Base-by-base conservation (phyloP, 2,329 filamentous ascomycete species). In the Fusarium setosum region DNA sequence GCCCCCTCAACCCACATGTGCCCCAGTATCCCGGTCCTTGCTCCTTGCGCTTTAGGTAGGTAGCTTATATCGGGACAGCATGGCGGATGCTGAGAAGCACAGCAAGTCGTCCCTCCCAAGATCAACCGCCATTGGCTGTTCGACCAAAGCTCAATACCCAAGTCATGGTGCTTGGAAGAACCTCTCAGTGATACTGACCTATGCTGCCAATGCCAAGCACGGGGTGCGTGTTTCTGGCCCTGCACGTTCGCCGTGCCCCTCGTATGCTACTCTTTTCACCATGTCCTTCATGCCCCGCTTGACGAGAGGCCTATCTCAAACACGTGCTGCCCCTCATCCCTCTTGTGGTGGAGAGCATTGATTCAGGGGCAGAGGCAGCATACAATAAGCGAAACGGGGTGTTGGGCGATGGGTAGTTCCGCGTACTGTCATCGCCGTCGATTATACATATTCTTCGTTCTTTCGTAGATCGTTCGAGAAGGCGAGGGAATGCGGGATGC, bases 1-100 rank as follows among this genome's bases (percentile, higher is more conserved):
- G 47, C 60, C 66, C 56, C 58, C 63, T 61, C 55, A 68, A 66
- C 47, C 69, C 67, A 69, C 63, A 60, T 56, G 50, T 52, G 55
- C 56, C n/a, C n/a, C 63, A 55, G 53, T 45, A 61, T 63, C 65
- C 67, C 37, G 52, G 67, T 61, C 60, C 62, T 61, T 55, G 64
- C 60, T 59, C 42, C 59, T 42, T 58, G 42, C 41, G 32, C 42
- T 58, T 59, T 40, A 23, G 53, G 48, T 57, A 56, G 52, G 56
- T 48, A 48, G 42, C 52, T 48, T 48, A 41, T 49, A 38, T 47
- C 32, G 44, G 45, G 44, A 47, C 26, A 47, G 31, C 26, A 31
- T 26, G 32, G 26, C 44, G 44, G 44, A 29, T 29, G 26, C 26
- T 38, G 44, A 47, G 32, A 21, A 32, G 34, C 29, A 53, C 29